Conservation (phyloP, 2,329 filamentous ascomycete species). For the Aspergillus ruber region DNA sequence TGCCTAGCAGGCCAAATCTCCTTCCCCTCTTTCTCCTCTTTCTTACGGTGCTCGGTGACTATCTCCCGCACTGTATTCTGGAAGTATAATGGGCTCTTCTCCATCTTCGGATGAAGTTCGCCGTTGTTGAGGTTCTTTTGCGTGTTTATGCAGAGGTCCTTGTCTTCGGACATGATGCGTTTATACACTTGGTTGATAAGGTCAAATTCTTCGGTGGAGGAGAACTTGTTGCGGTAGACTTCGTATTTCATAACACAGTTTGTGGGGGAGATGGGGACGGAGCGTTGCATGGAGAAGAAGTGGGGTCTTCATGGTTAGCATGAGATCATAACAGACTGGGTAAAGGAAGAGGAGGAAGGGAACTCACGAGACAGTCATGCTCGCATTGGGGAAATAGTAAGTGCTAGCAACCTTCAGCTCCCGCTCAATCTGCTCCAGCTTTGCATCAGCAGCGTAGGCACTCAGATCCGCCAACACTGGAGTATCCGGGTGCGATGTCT, state of each 20-base stretch:
- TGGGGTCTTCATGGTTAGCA: slow-evolving; percentile 34
- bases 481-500: slow-evolving; percentile 16
- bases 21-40: slow-evolving; percentile 39
- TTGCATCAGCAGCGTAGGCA: slow-evolving; percentile 46
- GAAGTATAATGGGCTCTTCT: slow-evolving; percentile 53
- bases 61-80: slow-evolving; percentile 47
- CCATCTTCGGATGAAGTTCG: slow-evolving; percentile 53
- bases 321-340: background rate
- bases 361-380: slow-evolving; percentile 28
- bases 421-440: slow-evolving; percentile 41
- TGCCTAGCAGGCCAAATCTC: slow-evolving; percentile 50
- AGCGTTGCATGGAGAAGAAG: slow-evolving; percentile 60
- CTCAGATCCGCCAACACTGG: slow-evolving; percentile 46
- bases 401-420: slow-evolving; percentile 36
- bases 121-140: slow-evolving; percentile 56
- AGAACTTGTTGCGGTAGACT: slow-evolving; percentile 56
- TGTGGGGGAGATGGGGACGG: slow-evolving; percentile 49
- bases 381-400: slow-evolving; percentile 31
- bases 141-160: slow-evolving; percentile 52
- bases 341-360: no score
- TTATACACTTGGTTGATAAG: slow-evolving; percentile 55
- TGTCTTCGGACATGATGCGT: slow-evolving; percentile 59
- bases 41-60: slow-evolving; percentile 41
- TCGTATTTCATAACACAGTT: slow-evolving; percentile 55
- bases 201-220: slow-evolving; percentile 52